Evolutionary conservation across 2,329 filamentous ascomycete genomes (phyloP).

Genomic region (Aspergillus oerlinghausenensis): DNA sequence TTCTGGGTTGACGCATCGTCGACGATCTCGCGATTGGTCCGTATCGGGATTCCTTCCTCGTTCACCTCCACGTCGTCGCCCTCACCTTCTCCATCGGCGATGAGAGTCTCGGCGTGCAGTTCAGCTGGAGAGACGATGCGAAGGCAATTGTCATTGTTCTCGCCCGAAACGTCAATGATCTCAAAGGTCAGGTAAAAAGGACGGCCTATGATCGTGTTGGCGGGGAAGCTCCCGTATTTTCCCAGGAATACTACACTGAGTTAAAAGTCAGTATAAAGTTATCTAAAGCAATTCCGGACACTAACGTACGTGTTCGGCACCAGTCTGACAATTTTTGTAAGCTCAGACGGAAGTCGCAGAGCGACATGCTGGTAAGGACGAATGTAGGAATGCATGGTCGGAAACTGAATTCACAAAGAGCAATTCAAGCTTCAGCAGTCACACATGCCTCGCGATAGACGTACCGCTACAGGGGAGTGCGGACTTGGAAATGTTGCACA

Average conservation of each 20-base stretch:
- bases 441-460: neutral
- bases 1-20: conserved; percentile 68
- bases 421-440: neutral
- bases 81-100: conserved; percentile 45
- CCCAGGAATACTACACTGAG: conserved; percentile 76
- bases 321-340: conserved; percentile 55
- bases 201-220: conserved; percentile 84
- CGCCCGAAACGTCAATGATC: conserved; percentile 65
- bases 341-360: conserved; percentile 49
- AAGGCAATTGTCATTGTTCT: conserved; percentile 60
- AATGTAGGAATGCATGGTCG: conserved; percentile 36
- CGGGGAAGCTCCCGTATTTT: conserved; percentile 87
- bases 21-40: conserved; percentile 60
- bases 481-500: neutral
- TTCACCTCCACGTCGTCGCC: conserved; percentile 31
- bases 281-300: neutral
- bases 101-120: conserved; percentile 71
- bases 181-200: conserved; percentile 92
- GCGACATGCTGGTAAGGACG: conserved; percentile 34
- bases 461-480: neutral
- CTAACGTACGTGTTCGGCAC: conserved; percentile 60
- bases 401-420: neutral
- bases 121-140: conserved; percentile 77
- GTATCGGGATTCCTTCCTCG: conserved; percentile 46
- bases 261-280: conserved; percentile 6